A percentile compares a stretch with the other conserved stretches of the same genome.
Conservation (phyloP, 1,284 basidiomycete genomes). For the Psilocybe mexicana region DNA sequence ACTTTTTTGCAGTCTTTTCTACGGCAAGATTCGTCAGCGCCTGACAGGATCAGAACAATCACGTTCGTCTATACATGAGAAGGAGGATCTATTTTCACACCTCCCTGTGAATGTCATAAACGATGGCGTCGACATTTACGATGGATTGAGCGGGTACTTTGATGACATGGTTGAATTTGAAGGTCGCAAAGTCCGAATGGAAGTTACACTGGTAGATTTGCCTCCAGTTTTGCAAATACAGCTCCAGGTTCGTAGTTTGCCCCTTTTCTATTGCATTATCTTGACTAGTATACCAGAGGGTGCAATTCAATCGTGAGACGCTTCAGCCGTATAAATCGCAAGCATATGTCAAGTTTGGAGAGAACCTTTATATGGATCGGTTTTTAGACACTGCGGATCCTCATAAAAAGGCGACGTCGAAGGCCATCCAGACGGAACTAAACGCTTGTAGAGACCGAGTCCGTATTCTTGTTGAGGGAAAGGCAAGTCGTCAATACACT, state of each 20-base stretch:
- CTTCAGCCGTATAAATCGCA: constrained; percentile 94
- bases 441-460: constrained; percentile 64
- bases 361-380: constrained; percentile 89
- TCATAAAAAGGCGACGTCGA: constrained; percentile 69
- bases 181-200: constrained; percentile 84
- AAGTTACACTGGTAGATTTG: constrained; percentile 83
- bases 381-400: constrained; percentile 81
- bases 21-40: constrained; percentile 82
- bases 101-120: constrained; percentile 92
- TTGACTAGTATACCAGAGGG: constrained; percentile 58
- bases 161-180: constrained; percentile 90
- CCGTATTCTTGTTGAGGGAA: constrained; percentile 66
- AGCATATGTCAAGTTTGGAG: constrained; percentile 89
- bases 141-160: constrained; percentile 92
- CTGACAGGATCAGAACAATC: constrained; percentile 54
- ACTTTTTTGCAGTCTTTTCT: constrained; percentile 72
- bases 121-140: constrained; percentile 88
- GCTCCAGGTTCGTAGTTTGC: constrained; percentile 65
- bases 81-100: constrained; percentile 92
- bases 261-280: background rate
- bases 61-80: constrained; percentile 71
- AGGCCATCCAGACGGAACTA: constrained; percentile 69
- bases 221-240: constrained; percentile 95
- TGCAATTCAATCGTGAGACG: constrained; percentile 93
- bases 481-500: constrained; percentile 43